Evolutionary conservation across 1,284 basidiomycete genomes (phyloP).

Genomic region (Ustilago crameri): DNA sequence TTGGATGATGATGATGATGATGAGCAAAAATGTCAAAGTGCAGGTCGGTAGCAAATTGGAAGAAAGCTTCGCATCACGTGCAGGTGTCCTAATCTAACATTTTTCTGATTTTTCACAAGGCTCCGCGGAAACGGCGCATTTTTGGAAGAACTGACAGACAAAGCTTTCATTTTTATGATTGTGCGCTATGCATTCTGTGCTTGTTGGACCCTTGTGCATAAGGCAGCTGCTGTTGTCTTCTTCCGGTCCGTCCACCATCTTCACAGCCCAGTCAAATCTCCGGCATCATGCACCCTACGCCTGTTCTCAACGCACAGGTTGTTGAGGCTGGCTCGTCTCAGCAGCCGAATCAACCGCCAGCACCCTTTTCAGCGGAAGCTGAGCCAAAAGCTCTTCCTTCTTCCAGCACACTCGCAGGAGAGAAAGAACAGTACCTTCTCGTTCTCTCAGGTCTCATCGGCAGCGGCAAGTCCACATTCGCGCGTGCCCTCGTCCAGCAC

Average conservation of each 20-base stretch:
- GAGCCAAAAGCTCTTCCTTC: not conserved
- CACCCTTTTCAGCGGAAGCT: not conserved
- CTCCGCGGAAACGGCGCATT: not conserved
- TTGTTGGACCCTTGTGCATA: constrained; percentile 8
- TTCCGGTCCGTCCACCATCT: not conserved
- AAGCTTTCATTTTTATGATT: not conserved
- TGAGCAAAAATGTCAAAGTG: constrained; percentile 1
- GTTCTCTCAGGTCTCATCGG: constrained; percentile 45
- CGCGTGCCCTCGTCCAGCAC: constrained; percentile 32
- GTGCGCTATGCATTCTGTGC: not conserved
- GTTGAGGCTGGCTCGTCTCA: constrained; percentile 1
- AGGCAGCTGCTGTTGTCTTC: no score
- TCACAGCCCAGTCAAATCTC: not conserved
- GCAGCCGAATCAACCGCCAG: not conserved
- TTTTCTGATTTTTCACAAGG: not conserved
- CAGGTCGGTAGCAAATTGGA: not conserved
- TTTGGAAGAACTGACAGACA: not conserved
- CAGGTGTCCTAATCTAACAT: not conserved
- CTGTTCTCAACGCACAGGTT: constrained; percentile 11
- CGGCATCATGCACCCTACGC: constrained; percentile 22
- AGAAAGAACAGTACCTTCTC: constrained; percentile 30
- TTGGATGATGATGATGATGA: not conserved
- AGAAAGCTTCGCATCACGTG: not conserved
- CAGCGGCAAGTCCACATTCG: constrained; percentile 48
- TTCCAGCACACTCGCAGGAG: no score